Conservation (phyloP, 1,284 basidiomycete genomes). For the Filobasidium uniguttulatum region DNA sequence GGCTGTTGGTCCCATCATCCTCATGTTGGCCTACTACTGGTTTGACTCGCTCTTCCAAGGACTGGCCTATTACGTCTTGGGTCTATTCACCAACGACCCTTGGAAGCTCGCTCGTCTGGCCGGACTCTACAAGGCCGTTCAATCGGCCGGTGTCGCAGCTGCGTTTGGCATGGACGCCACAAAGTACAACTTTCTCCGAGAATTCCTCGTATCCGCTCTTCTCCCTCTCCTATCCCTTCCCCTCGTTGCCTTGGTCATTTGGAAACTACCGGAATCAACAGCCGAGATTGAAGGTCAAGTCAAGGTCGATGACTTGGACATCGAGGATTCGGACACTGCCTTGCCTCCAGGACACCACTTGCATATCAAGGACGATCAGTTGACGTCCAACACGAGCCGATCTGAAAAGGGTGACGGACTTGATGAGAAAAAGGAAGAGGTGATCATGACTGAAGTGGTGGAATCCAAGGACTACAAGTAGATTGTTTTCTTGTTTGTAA, state of each 20-base stretch:
- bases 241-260: constrained; percentile 22
- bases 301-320: constrained; percentile 23
- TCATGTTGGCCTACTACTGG: constrained; percentile 29
- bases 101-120: constrained; percentile 29
- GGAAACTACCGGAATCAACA: constrained; percentile 6
- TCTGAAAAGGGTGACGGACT: no score
- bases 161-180: constrained; percentile 44
- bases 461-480: no score
- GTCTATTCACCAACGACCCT: constrained; percentile 14
- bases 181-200: constrained; percentile 19
- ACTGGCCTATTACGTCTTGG: constrained; percentile 26
- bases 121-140: constrained; percentile 35
- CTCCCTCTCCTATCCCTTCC: constrained; percentile 26
- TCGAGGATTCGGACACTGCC: constrained; percentile 17
- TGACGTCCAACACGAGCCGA: no score
- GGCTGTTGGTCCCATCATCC: constrained; percentile 22
- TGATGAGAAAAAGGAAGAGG: no score
- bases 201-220: constrained; percentile 25
- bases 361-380: no score
- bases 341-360: constrained; percentile 24
- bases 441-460: no score
- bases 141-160: constrained; percentile 26
- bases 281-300: constrained; percentile 19
- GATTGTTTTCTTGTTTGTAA: no score
- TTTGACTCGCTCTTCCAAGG: constrained; percentile 35